Base-by-base conservation (phyloP, 768 basidiomycete species). In the Rhizopogon rudus region DNA sequence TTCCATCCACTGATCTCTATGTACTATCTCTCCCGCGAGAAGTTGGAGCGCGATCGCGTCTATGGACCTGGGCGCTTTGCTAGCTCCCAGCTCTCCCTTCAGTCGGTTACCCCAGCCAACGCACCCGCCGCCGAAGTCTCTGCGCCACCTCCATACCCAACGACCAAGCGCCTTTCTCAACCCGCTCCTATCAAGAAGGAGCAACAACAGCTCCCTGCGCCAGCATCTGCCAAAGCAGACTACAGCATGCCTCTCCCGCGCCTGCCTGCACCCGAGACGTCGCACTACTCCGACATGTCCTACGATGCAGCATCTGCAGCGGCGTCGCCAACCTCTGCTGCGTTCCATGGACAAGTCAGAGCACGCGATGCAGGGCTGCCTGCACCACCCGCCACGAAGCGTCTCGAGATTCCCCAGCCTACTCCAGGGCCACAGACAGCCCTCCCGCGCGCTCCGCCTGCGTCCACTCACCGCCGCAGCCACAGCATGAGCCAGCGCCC, bases 1-100 rank as follows among this genome's bases (percentile, higher is more conserved):
- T 99, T 93, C 75, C 93, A 98, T 67, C 95, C 93, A 0, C 79
- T 99, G 28, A 81, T 98, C 44, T 93, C 94, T 31, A 98, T 99
- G 74, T 99, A 99, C 70, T 98, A 86, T 75, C 83, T 99, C 17
- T 91, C 95, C 5, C 79, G 92, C 52, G 97, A 99, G 76, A 98
- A 98, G 78, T 77, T 94, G 65, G 94, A 98, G 66, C 78, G 97
- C 53, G 97, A 99, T 62, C 80, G 82, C 51, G 90, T 99, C 6
- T 98, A 95, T 70, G 97, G 96, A 0, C 86, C 87, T 0, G 94
- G 94, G 3, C 86, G 91, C 59, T 99, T 99, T 71, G 97, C 97
- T 2, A 89, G 83, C 52, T 97, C 94, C 0, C 93, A 95, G 67
- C 72, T 94, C 10, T 88, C 86, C 25, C 66, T 91, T 14, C 69